A percentile compares a stretch with the other conserved stretches of the same genome.
phyloP scores from a whole-genome alignment of 345 rosid species.

The Eucalyptus guilfoylei region DNA sequence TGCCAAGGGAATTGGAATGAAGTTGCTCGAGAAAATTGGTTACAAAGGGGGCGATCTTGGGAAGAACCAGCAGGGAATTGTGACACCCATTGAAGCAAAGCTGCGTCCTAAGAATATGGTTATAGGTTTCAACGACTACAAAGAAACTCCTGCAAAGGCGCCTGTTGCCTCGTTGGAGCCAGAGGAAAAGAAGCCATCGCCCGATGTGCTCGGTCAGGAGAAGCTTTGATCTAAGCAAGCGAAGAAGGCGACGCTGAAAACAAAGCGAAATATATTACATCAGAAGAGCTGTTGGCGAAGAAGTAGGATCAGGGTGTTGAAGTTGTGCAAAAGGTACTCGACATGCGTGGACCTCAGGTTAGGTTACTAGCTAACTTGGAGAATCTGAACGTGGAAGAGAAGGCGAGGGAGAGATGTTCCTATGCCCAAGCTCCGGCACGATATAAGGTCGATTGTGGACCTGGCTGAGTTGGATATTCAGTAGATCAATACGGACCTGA shows the following conservation, averaged over 20 bases:
- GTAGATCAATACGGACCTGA: constrained; percentile 65
- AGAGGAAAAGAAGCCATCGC: constrained; percentile 44
- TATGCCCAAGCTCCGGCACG: constrained; percentile 82
- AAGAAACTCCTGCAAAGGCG: constrained; percentile 5
- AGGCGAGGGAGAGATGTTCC: constrained; percentile 79
- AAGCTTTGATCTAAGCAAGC: constrained; percentile 51
- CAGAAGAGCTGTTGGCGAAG: constrained; percentile 54
- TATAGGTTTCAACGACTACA: constrained; percentile 10
- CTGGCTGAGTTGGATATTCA: constrained; percentile 73
- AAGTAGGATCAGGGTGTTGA: constrained; percentile 64
- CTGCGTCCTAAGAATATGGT: constrained; percentile 87
- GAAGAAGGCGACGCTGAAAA: neutral
- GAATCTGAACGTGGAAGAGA: constrained; percentile 75
- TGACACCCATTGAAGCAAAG: constrained; percentile 63
- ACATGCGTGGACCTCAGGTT: constrained; percentile 84
- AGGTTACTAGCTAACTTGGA: constrained; percentile 71
- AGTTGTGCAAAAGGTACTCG: constrained; percentile 70
- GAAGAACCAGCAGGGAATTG: constrained; percentile 75
- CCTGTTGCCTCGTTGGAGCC: constrained; percentile 21
- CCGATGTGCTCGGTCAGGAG: constrained; percentile 15
- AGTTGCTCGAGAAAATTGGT: no score
- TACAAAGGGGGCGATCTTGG: constrained; percentile 53
- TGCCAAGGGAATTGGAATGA: no score
- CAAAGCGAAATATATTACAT: constrained; percentile 19
- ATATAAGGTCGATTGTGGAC: constrained; percentile 60